Percentiles rank a stretch among this genome's conserved stretches.
phyloP scores from a whole-genome alignment of 352 stramenopile species.

The Phytopythium delawarense region DNA sequence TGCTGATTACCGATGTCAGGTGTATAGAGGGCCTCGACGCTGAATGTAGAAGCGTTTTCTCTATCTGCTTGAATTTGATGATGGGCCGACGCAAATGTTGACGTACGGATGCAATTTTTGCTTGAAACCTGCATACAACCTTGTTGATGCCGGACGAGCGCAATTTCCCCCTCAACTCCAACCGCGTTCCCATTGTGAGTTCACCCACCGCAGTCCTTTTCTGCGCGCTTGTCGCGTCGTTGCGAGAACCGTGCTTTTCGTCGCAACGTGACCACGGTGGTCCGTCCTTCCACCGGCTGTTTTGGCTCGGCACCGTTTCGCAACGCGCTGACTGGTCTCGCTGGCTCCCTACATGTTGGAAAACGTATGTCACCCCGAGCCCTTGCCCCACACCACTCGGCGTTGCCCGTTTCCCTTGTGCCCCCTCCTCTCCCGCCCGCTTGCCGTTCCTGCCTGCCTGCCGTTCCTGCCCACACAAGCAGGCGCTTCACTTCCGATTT shows the following conservation, averaged over 20 bases:
- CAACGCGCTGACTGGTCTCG: neutral
- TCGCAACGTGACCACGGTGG: neutral
- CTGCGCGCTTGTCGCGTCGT: conserved; percentile 3
- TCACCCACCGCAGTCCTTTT: conserved; percentile 1
- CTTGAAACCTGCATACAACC: neutral
- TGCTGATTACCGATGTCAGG: neutral
- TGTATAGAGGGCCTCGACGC: neutral
- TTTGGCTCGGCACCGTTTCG: neutral
- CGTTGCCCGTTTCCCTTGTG: neutral
- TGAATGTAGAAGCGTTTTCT: neutral
- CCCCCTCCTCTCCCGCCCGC: neutral
- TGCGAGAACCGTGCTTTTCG: conserved; percentile 1
- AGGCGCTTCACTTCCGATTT: neutral
- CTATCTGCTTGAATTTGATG: neutral
- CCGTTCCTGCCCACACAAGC: neutral
- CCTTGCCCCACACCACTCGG: neutral
- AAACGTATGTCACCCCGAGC: neutral
- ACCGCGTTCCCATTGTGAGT: neutral
- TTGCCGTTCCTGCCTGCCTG: neutral
- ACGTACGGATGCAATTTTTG: conserved; percentile 1
- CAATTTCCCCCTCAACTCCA: neutral
- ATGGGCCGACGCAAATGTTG: neutral
- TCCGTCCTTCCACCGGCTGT: conserved; percentile 6
- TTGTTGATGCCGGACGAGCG: neutral
- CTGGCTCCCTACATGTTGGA: neutral